phyloP scores from a whole-genome alignment of 1,284 basidiomycete species.

The Volvariella surrecta region DNA sequence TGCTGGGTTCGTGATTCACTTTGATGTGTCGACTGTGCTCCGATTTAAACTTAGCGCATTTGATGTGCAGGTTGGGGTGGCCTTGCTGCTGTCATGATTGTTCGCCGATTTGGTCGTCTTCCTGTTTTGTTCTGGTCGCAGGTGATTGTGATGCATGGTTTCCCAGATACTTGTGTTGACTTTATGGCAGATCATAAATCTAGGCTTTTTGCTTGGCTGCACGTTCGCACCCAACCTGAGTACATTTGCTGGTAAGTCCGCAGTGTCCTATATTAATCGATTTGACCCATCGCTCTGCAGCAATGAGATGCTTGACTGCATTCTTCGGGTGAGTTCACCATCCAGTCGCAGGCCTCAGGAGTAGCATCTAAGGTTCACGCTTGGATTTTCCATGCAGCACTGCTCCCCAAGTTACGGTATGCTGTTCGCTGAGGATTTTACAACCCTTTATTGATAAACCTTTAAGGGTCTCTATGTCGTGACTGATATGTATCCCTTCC shows the following conservation, averaged over 20 bases:
- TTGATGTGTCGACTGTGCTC: background rate
- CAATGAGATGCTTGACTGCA: slow-evolving; percentile 62
- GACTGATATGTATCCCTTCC: slow-evolving; percentile 68
- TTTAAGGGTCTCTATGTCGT: slow-evolving; percentile 54
- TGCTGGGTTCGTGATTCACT: slow-evolving; percentile 38
- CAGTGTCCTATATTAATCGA: background rate
- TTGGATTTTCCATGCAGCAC: slow-evolving; percentile 28
- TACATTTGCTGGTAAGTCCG: slow-evolving; percentile 37
- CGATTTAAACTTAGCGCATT: background rate
- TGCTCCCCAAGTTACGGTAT: slow-evolving; percentile 61
- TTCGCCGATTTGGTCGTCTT: slow-evolving; percentile 46
- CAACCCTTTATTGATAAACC: background rate
- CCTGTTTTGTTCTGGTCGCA: slow-evolving; percentile 60
- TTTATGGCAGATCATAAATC: slow-evolving; percentile 29
- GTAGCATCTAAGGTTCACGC: background rate
- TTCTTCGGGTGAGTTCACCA: slow-evolving; percentile 50
- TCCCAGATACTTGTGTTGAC: background rate
- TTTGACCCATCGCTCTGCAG: slow-evolving; percentile 20
- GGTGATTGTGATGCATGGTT: slow-evolving; percentile 16
- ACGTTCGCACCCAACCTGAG: slow-evolving; percentile 50
- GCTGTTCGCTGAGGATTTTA: slow-evolving; percentile 9
- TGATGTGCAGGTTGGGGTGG: slow-evolving; percentile 42
- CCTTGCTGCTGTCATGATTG: slow-evolving; percentile 46
- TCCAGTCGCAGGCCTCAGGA: slow-evolving; percentile 8
- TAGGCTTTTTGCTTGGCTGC: slow-evolving; percentile 45